Evolutionary conservation across 202 grass and related monocot genomes (phyloP), one percentile per base, ranked within the genome.

Genomic region (Schoenoplectus tabernaemontani): DNA sequence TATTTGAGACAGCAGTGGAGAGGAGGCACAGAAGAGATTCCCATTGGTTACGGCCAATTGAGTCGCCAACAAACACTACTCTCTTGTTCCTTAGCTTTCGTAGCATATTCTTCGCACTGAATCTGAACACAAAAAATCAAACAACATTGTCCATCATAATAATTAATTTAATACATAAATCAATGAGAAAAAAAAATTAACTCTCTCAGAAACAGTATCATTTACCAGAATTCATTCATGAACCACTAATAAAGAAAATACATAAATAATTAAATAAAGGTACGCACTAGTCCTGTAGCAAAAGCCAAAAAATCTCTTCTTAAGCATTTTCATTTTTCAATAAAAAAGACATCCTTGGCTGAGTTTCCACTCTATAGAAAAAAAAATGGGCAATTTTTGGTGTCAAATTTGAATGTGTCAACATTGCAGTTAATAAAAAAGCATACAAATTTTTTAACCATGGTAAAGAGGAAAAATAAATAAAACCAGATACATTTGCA

Each of bases 1-100:
- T 93, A 69, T 97, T 80, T 28, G 81, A 57, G 77, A 88, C 81
- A 60, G 81, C 90, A 59, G 48, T 23, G 68, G 88, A 93, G 30
- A 97, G 90, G 86, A 97, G 82, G 54, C 90, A 97, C 34, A 97
- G 88, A 37, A 97, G 93, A 65, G 90, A 97, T 66, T 97, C 93
- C 90, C 90, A 97, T 53, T 97, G 94, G 84, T 97, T 97, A 63
- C 91, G 81, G 62, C 94, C 89, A 53, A 97, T 97, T 57, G 94
- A 97, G 73, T 93, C 94, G 19, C 94, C 94, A 71, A 86, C 89
- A 39, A 97, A 97, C 66, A 90, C 89, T 2, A 97, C 51, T 51
- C 89, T 84, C 75, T 51, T 90, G 80, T 97, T 90, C n/a, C 89
- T 32, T 38, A 97, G 84, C 78, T 86, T 88, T 69, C 87, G 84